Evolutionary conservation across 2,329 filamentous ascomycete genomes (phyloP), one percentile per base, ranked within the genome.

Genomic region (Uncinocarpus reesii): DNA sequence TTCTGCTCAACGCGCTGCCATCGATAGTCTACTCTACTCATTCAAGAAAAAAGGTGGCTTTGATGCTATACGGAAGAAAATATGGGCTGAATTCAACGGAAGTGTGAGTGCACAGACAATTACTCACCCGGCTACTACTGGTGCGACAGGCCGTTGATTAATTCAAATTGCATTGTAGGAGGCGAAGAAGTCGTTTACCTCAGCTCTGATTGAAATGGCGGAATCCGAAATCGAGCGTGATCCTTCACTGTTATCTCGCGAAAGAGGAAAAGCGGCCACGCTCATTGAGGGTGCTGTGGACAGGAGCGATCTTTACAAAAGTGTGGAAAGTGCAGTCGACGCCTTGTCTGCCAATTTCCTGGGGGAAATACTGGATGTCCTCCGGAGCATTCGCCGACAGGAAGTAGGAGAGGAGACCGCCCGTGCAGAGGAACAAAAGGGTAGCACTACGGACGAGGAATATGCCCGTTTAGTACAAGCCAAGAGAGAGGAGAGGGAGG

Each of bases 21-120:
- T 83, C 48, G 78, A 82, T 60, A 70, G 70, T 54, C 69, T 83
- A 37, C 68, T 81, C 15, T 73, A 79, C 58, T 76, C 75, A 0
- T 80, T 81, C 62, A 80, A 80, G 63, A 82, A 81, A 63, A 80
- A 80, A 61, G 79, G 79, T 53, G 77, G 78, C 48, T 83, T 80
- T 57, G 79, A 83, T 60, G 68, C 65, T 42, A 65, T 81, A 48
- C 74, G 79, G 50, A 82, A 81, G 61, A 71, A 75, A 51, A 65
- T 79, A 2, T 79, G 78, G 68, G 71, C 75, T 10, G 72, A 78
- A 49, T 81, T 77, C 52, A 72, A 75, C 49, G 66, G 72, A 44
- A 71, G 71, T 51, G 76, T 78, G 69, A 52, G 71, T n/a, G 2
- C n/a, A 23, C n/a, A 29, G 18, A 43, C 2, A 8, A 18, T 15